Evolutionary conservation across 352 stramenopile species (phyloP), one percentile per base, ranked within the genome.

Genomic region (Pythium monospermum): DNA sequence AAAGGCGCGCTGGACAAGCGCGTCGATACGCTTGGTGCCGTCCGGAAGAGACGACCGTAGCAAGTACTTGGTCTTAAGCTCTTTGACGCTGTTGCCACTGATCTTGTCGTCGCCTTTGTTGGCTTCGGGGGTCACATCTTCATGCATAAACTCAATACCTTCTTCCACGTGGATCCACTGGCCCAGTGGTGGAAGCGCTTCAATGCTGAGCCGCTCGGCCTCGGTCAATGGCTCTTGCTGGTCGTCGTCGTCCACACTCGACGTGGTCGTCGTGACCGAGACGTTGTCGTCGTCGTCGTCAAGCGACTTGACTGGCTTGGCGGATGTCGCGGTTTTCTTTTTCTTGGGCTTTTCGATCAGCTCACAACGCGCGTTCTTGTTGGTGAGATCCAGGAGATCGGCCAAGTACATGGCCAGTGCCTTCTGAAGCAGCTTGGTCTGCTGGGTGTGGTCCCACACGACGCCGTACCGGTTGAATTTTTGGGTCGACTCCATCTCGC

Each of bases 341-440:
- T 45, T 55, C 21, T 63, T 42, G 41, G 43, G 12, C 27, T 64
- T 64, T 25, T 64, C 50, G 36, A 60, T 27, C 18, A 81, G 49
- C 21, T 81, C 65, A 58, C 73, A 77, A 33, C 70, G 63, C 23
- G 60, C 52, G 43, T 66, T 57, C 50, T 78, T 73, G 45, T 57
- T 61, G 11, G n/a, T 49, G 23, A 79, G 46, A 21, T 71, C 47
- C 23, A 75, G 48, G 16, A 60, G 31, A 37, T 81, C 65, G 8
- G 64, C 57, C 27, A 81, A 46, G 44, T 76, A 68, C 28, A 73
- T 53, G 1, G 67, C 60, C 36, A 78, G 66, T 44, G 71, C 71
- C 53, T 78, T 81, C 54, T 78, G 71, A 26, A 81, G 52, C 39
- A 81, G 21, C 23, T 68, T 46, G 33, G 64, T 69, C 49, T 71